phyloP scores from a whole-genome alignment of 768 basidiomycete species.

The Lactifluus piperatus region DNA sequence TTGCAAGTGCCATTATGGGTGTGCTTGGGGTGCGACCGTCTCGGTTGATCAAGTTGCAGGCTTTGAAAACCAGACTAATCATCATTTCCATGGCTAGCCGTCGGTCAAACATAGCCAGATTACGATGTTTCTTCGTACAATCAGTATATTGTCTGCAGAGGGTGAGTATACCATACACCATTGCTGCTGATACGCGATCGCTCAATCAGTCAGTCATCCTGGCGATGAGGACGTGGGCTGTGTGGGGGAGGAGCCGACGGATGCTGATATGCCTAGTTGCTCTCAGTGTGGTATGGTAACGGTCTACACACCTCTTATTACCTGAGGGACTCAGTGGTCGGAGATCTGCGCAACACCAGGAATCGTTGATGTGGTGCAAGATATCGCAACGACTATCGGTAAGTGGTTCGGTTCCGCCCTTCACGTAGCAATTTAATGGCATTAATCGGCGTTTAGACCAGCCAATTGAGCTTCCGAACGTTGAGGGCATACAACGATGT shows the following conservation, averaged over 20 bases:
- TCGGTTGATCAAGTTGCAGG: not conserved
- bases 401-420: not conserved
- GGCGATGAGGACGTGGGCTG: slow-evolving; percentile 25
- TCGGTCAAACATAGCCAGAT: not conserved
- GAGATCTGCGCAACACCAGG: slow-evolving; percentile 1
- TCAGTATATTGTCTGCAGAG: slow-evolving; percentile 1
- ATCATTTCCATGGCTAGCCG: not conserved
- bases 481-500: not conserved
- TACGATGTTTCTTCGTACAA: not conserved
- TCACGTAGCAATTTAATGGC: not conserved
- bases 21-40: slow-evolving; percentile 3
- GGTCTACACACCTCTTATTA: not conserved
- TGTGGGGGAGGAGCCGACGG: slow-evolving; percentile 22
- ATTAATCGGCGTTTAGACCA: not conserved
- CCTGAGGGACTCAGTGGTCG: not conserved
- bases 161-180: not conserved
- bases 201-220: slow-evolving; percentile 21
- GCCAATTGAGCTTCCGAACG: not conserved
- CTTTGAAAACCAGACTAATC: not conserved
- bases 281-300: not conserved
- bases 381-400: not conserved
- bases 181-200: not conserved
- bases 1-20: not conserved
- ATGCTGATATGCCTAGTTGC: slow-evolving; percentile 4
- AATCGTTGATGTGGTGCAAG: not conserved